phyloP scores from a whole-genome alignment of 352 stramenopile genomes.

The Phytophthora crassamura region DNA sequence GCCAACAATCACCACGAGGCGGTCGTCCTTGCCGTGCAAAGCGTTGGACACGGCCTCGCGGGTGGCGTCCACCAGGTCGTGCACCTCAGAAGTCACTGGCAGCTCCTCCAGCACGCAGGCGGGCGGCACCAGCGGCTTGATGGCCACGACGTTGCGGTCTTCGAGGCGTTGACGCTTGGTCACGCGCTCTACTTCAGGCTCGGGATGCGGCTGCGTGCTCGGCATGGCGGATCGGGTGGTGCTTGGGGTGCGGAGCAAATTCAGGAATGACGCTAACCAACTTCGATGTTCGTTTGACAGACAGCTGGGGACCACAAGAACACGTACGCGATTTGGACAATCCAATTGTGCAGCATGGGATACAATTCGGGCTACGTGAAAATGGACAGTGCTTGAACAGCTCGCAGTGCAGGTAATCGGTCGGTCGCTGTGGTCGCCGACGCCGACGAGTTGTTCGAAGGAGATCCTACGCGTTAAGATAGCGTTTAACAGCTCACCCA shows the following conservation, averaged over 20 bases:
- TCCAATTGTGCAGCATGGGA: slow-evolving; percentile 2
- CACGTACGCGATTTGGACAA: slow-evolving; percentile 7
- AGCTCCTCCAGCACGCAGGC: slow-evolving; percentile 78
- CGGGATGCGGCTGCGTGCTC: slow-evolving; percentile 25
- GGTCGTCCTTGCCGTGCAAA: slow-evolving; percentile 72
- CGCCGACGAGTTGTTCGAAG: too few species aligned
- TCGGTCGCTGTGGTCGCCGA: too few species aligned
- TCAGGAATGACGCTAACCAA: slow-evolving; percentile 34
- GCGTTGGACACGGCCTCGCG: slow-evolving; percentile 62
- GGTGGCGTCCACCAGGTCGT: slow-evolving; percentile 66
- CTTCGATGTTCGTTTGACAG: slow-evolving; percentile 23
- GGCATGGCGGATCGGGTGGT: slow-evolving; percentile 33
- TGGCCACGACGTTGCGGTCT: slow-evolving; percentile 74
- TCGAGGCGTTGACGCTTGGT: slow-evolving; percentile 75
- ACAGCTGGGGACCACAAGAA: slow-evolving; percentile 18
- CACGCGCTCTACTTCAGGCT: slow-evolving; percentile 45
- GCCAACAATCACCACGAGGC: slow-evolving; percentile 76
- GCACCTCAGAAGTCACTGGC: slow-evolving; percentile 68
- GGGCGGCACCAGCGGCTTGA: slow-evolving; percentile 74
- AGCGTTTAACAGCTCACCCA: too few species aligned
- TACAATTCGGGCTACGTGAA: neutral
- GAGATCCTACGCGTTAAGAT: too few species aligned
- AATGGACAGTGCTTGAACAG: too few species aligned
- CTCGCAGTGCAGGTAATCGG: too few species aligned
- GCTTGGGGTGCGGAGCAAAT: slow-evolving; percentile 18